Conservation (phyloP, 2,329 filamentous ascomycete species). For the Cladorrhinum sp. region DNA sequence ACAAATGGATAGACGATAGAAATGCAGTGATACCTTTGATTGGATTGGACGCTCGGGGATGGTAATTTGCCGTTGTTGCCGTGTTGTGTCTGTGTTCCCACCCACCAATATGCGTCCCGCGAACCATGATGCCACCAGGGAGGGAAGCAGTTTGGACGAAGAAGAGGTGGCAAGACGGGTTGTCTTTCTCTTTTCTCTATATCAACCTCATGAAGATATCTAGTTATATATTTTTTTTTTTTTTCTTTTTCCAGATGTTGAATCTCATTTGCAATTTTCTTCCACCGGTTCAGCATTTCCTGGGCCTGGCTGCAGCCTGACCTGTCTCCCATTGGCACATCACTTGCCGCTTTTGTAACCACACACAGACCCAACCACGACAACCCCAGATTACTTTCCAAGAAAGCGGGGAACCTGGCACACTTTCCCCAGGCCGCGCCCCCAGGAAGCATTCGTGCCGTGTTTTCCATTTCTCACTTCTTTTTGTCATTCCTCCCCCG, state of each 20-base stretch:
- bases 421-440: not conserved
- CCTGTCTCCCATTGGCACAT: not conserved
- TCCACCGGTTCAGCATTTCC: too few species aligned
- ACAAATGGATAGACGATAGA: slow-evolving; percentile 21
- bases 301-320: not conserved
- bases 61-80: not conserved
- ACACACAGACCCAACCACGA: not conserved
- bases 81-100: not conserved
- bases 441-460: not conserved
- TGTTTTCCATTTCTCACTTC: not conserved
- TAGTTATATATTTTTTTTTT: too few species aligned
- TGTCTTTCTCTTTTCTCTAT: not conserved
- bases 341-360: not conserved
- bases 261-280: not conserved
- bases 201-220: not conserved
- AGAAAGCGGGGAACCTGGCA: slow-evolving; percentile 12
- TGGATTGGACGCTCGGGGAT: not conserved
- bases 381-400: not conserved
- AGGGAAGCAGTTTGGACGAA: not conserved
- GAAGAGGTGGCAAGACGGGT: not conserved
- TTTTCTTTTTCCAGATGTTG: too few species aligned
- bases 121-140: not conserved
- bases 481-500: not conserved
- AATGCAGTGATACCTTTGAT: slow-evolving; percentile 2
- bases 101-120: not conserved